A percentile compares a stretch with the other conserved stretches of the same genome.
Evolutionary conservation across 768 basidiomycete genomes (phyloP).

Genomic region (Lyophyllum shimeji): DNA sequence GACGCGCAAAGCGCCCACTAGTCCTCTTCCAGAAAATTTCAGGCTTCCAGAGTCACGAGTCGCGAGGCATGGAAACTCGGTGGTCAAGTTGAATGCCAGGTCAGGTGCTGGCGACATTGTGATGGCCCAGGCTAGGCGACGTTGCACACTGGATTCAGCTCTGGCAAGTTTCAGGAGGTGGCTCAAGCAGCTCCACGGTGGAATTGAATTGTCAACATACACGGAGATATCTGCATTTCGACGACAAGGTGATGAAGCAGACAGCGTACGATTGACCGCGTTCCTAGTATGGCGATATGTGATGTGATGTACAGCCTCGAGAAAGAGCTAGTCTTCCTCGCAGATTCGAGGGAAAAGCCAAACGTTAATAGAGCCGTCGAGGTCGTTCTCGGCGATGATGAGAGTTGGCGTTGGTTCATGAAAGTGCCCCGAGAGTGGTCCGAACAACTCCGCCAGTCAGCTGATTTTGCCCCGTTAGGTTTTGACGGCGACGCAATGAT

Average conservation of each 20-base stretch:
- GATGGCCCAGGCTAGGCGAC: neutral
- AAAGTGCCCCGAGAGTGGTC: neutral
- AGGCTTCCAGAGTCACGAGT: neutral
- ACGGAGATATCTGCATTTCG: neutral
- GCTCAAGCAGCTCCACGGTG: neutral
- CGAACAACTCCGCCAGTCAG: neutral
- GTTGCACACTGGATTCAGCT: neutral
- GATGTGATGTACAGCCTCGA: neutral
- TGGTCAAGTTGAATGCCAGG: neutral
- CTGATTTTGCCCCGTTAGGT: neutral
- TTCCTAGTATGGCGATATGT: neutral
- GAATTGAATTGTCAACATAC: neutral
- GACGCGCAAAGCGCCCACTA: neutral
- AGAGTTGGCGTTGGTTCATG: neutral
- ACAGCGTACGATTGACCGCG: neutral
- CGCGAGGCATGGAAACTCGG: neutral
- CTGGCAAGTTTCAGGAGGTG: neutral
- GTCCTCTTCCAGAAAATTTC: neutral
- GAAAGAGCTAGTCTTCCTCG: neutral
- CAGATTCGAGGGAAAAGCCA: neutral
- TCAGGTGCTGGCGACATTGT: neutral
- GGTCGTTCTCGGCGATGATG: neutral
- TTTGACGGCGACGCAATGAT: neutral
- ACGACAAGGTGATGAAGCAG: neutral
- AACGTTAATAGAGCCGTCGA: neutral